Conservation (phyloP, 164 flowering plant genomes). For the Pachysandra terminalis region DNA sequence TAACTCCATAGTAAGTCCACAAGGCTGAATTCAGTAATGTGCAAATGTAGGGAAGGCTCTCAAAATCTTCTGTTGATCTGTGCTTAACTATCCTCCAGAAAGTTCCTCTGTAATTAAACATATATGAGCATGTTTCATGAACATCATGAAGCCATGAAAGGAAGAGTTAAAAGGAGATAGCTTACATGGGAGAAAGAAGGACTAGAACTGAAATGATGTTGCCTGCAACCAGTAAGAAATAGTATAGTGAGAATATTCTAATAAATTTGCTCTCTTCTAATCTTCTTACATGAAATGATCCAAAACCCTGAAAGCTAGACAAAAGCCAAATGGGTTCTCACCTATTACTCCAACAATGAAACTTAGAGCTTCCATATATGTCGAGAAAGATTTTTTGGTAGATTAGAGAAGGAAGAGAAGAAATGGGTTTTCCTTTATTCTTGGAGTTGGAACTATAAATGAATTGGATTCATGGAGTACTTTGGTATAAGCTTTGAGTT, state of each 20-base stretch:
- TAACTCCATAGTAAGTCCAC: conserved; percentile 57
- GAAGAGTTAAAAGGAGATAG: neutral
- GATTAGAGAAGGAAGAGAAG: neutral
- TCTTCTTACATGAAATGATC: too few relatives aligned
- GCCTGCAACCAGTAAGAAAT: conserved; percentile 35
- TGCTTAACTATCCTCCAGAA: conserved; percentile 43
- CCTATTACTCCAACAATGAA: conserved; percentile 38
- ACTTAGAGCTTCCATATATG: conserved; percentile 21
- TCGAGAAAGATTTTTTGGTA: neutral
- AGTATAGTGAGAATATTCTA: neutral
- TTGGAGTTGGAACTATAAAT: neutral
- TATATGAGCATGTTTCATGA: too few relatives aligned
- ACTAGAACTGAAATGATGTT: conserved; percentile 47
- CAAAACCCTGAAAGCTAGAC: neutral
- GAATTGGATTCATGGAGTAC: too few relatives aligned
- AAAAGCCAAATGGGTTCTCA: neutral
- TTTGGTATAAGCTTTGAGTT: neutral
- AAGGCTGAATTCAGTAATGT: conserved; percentile 34
- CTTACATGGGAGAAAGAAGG: conserved; percentile 61
- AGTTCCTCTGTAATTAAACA: conserved; percentile 33
- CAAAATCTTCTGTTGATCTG: conserved; percentile 49
- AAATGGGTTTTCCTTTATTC: conserved; percentile 5
- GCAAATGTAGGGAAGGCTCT: conserved; percentile 55
- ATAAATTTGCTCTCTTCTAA: too few relatives aligned
- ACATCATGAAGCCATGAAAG: neutral